Evolutionary conservation across 2,329 filamentous ascomycete species (phyloP).

Genomic region (Exophiala sp.): DNA sequence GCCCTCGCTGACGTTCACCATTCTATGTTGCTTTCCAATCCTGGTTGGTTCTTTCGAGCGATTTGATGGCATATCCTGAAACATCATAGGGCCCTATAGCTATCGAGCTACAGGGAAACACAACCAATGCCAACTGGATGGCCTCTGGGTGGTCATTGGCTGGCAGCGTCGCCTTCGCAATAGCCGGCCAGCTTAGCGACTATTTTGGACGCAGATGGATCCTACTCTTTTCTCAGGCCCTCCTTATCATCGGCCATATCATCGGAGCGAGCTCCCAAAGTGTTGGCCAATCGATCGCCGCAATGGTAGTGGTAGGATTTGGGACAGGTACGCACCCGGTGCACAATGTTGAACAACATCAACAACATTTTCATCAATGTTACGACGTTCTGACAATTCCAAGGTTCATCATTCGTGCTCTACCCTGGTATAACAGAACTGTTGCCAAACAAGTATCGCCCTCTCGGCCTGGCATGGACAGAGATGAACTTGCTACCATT

Average conservation of each 20-base stretch:
- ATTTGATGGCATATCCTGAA: too few species aligned
- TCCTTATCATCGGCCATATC: conserved; percentile 5
- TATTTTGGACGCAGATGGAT: conserved; percentile 2
- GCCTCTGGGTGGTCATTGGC: conserved; percentile 4
- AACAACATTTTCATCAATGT: neutral
- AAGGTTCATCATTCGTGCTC: neutral
- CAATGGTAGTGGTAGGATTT: conserved; percentile 9
- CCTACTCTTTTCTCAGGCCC: neutral
- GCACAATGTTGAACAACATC: neutral
- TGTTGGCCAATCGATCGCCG: conserved; percentile 3
- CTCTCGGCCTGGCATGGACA: conserved; percentile 5
- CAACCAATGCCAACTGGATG: conserved; percentile 6
- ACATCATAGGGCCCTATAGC: neutral
- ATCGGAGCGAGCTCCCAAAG: conserved; percentile 4
- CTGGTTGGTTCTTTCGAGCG: neutral
- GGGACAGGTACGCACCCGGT: neutral
- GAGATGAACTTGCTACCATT: conserved; percentile 2
- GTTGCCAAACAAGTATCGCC: conserved; percentile 8
- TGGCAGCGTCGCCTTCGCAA: conserved; percentile 1
- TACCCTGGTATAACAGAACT: conserved; percentile 10
- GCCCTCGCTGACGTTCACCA: neutral
- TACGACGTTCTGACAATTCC: neutral
- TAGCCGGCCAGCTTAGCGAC: conserved; percentile 9
- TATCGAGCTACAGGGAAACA: neutral
- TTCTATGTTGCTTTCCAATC: neutral